These are phyloP conservation scores for Cardiospermum halicacabum DNA, from an alignment of 345 rosid species.

Conservation along the genomic window DNA sequence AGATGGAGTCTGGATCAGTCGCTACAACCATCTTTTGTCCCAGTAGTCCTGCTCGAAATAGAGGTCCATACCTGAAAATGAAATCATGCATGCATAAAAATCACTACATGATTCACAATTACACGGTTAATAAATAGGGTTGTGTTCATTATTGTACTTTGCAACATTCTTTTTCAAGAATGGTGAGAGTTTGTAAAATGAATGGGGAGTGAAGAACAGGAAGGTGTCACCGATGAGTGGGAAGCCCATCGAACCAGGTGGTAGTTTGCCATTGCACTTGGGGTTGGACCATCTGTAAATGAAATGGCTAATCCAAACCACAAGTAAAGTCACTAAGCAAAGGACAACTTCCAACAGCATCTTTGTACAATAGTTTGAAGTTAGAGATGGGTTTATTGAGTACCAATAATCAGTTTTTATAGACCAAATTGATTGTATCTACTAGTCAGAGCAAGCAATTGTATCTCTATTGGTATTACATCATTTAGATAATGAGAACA, in stretches of 20 bases:
- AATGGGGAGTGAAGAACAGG: conserved; percentile 3
- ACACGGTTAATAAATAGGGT: too few relatives aligned
- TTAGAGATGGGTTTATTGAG: neutral
- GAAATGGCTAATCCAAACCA: neutral
- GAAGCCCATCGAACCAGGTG: conserved; percentile 23
- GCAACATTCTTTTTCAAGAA: conserved; percentile 14
- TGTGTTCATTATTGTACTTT: conserved; percentile 5
- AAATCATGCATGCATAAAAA: neutral
- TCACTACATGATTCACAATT: too few relatives aligned
- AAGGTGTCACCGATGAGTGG: conserved; percentile 20
- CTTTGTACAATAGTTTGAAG: neutral
- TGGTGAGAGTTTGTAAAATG: conserved; percentile 7
- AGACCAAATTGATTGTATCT: too few relatives aligned
- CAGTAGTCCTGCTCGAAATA: neutral
- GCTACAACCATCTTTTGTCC: neutral
- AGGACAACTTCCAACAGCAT: neutral
- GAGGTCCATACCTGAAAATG: neutral
- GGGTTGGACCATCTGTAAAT: conserved; percentile 4
- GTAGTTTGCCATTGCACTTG: conserved; percentile 4
- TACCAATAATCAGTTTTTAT: neutral
- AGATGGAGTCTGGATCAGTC: neutral
- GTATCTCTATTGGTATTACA: too few relatives aligned
- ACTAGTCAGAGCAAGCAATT: too few relatives aligned
- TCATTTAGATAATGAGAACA: too few relatives aligned
- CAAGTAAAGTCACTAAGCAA: neutral